A percentile compares a stretch with the other conserved stretches of the same genome.
These are phyloP conservation scores for Kernera saxatilis DNA, from an alignment of 345 rosid species.

Conservation along the genomic window DNA sequence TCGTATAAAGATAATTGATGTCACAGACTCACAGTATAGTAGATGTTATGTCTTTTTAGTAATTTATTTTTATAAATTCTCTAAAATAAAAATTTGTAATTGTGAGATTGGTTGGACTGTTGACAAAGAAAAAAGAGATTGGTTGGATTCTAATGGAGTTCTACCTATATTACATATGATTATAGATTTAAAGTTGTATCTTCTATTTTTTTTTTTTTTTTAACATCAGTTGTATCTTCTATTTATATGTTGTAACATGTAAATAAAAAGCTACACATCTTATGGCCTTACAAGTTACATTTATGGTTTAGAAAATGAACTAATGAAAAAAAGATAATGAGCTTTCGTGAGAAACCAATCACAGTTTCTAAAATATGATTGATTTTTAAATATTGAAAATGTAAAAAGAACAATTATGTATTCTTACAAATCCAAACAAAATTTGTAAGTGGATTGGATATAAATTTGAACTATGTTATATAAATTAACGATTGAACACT, in stretches of 20 bases:
- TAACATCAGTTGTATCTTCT: too few species aligned
- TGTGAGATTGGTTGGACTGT: too few species aligned
- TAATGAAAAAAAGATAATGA: neutral
- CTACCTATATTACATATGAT: neutral
- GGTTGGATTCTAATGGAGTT: neutral
- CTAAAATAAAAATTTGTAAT: neutral
- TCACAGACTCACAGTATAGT: neutral
- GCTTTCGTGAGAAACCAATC: slow-evolving; percentile 5
- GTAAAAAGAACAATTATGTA: neutral
- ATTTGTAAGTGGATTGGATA: slow-evolving; percentile 8
- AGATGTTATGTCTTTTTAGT: neutral
- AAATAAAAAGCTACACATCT: neutral
- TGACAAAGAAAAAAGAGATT: neutral
- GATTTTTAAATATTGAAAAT: neutral
- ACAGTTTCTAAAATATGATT: neutral
- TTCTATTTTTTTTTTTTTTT: too few species aligned
- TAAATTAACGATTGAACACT: neutral
- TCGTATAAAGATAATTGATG: too few species aligned
- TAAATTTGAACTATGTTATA: neutral
- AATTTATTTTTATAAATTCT: neutral
- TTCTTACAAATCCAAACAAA: neutral
- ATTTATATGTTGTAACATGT: neutral
- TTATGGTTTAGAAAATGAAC: neutral
- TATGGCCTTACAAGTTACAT: slow-evolving; percentile 1
- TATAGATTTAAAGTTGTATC: neutral